Evolutionary conservation across 164 flowering plant genomes (phyloP), one percentile per base, ranked within the genome.

Genomic region (Paratinospora sagittata): DNA sequence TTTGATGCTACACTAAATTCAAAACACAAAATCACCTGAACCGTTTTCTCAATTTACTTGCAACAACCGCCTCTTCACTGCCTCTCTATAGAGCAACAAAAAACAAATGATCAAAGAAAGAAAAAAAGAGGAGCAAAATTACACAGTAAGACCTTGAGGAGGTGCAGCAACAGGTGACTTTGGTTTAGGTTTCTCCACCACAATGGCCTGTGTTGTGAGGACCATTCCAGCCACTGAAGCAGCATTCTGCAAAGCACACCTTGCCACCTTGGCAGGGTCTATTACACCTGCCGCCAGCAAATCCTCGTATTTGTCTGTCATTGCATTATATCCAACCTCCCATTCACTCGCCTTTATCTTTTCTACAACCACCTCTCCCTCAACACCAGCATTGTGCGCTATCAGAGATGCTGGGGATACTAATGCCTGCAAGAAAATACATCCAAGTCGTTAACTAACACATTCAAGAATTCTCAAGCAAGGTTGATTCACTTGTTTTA

Each of bases 211-310:
- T 13, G 99, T 96, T n/a, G 99, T 96, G 61, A 96, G 75, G 62
- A 96, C 98, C 99, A 96, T 96, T 61, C 99, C 99, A 2, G 99
- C 98, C 58, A 96, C 97, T 1, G 99, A 93, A 0, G 97, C 93
- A 26, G 99, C 87, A 77, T 96, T 96, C 76, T 96, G 98, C 78
- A 96, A 69, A 0, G 90, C 99, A 70, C 99, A 96, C 79, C 99
- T 87, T 6, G 93, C 79, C 71, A 93, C 98, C 86, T 93, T 96
- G 13, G 98, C 96, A 2, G 99, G 99, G 80, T 96, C 99, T n/a
- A 96, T 96, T 0, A 96, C 92, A 12, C 99, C 99, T 16, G 97
- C 83, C 55, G 83, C 88, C 17, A 96, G 79, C 66, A 96, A 77
- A 78, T 96, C 86, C 82, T 93, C 97, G 37, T 88, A 96, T 58